Conservation (phyloP, 306 rosid species). For the Inga oerstediana region DNA sequence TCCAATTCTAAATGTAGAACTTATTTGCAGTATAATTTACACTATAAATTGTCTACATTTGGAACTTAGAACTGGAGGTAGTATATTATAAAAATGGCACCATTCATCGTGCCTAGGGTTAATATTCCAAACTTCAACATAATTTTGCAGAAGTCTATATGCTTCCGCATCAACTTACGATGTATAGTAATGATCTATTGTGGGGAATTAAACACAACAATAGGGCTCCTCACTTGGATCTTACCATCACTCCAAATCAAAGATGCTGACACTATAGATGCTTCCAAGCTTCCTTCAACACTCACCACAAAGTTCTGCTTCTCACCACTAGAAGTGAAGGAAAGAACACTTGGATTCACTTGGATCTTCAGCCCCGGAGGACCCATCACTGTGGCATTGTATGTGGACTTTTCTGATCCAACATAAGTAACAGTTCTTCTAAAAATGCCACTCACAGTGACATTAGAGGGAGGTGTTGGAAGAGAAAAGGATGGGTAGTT, state of each 20-base stretch:
- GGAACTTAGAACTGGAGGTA: neutral
- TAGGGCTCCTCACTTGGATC: slow-evolving; percentile 55
- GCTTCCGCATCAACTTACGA: neutral
- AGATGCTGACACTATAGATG: slow-evolving; percentile 36
- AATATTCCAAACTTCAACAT: neutral
- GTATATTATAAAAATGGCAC: neutral
- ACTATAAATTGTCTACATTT: neutral
- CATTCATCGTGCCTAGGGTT: neutral
- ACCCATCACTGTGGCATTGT: slow-evolving; percentile 36
- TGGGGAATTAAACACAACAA: slow-evolving; percentile 31
- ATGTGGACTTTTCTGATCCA: slow-evolving; percentile 43
- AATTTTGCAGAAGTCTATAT: neutral
- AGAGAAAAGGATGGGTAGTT: slow-evolving; percentile 61
- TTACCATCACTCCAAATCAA: slow-evolving; percentile 58
- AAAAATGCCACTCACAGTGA: slow-evolving; percentile 29
- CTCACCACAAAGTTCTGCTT: slow-evolving; percentile 30
- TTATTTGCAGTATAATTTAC: no score
- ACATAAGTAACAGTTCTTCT: slow-evolving; percentile 48
- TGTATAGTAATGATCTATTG: neutral
- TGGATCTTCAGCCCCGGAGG: slow-evolving; percentile 36
- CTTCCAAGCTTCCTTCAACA: slow-evolving; percentile 31
- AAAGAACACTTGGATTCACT: slow-evolving; percentile 45
- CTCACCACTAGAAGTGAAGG: slow-evolving; percentile 43
- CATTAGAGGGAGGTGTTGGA: neutral
- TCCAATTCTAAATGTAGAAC: no score